Evolutionary conservation across 768 basidiomycete genomes (phyloP).

Genomic region (Collybiopsis luxurians): DNA sequence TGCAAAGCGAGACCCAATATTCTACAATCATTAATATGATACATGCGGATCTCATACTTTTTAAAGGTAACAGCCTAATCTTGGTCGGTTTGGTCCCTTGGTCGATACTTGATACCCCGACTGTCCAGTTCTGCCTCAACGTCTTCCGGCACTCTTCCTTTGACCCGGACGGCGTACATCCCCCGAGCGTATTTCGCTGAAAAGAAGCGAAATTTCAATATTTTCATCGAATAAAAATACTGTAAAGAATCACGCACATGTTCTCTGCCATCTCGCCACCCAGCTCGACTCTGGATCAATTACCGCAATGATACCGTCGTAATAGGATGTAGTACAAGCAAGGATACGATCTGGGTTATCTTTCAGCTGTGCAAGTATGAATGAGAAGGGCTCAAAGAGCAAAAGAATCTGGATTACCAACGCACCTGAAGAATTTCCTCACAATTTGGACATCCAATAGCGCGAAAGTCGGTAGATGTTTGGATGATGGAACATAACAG

Average conservation of each 20-base stretch:
- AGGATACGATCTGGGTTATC: slow-evolving; percentile 79
- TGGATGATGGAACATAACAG: slow-evolving; percentile 92
- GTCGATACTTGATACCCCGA: slow-evolving; percentile 81
- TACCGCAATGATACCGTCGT: slow-evolving; percentile 88
- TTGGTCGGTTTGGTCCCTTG: slow-evolving; percentile 48
- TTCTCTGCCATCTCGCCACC: slow-evolving; percentile 96
- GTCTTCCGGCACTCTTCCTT: slow-evolving; percentile 82
- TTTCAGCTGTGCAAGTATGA: slow-evolving; percentile 65
- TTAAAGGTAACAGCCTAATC: neutral
- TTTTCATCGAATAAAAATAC: neutral
- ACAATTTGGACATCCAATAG: slow-evolving; percentile 93
- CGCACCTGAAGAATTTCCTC: slow-evolving; percentile 90
- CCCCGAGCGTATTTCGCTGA: slow-evolving; percentile 88
- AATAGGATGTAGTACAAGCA: slow-evolving; percentile 87
- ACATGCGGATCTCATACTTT: too few relatives aligned
- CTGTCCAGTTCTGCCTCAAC: slow-evolving; percentile 78
- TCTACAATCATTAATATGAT: too few relatives aligned
- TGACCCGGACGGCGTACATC: slow-evolving; percentile 90
- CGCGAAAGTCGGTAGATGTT: slow-evolving; percentile 77
- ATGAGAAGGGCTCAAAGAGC: neutral
- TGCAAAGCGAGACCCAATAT: too few relatives aligned
- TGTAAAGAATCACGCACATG: slow-evolving; percentile 50
- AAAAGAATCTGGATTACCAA: neutral
- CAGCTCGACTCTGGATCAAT: slow-evolving; percentile 86
- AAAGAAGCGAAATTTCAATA: slow-evolving; percentile 2